Evolutionary conservation across 1,284 basidiomycete species (phyloP).

Genomic region (Puccinia polysora): DNA sequence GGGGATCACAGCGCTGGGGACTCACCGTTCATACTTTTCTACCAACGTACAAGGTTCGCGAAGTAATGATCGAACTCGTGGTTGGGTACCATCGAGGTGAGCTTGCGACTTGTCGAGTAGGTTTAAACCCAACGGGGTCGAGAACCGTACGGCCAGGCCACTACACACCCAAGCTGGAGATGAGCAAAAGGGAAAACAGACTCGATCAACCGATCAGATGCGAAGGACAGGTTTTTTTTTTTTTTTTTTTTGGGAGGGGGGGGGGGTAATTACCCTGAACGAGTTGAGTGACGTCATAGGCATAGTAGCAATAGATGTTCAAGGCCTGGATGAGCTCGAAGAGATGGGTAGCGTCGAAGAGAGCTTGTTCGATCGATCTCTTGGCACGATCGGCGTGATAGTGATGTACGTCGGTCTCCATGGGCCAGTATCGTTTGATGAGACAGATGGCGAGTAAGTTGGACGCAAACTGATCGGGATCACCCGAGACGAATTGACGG

Average conservation of each 20-base stretch:
- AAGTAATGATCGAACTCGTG: conserved; percentile 17
- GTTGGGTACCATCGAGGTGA: conserved; percentile 16
- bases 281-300: not conserved
- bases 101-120: conserved; percentile 18
- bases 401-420: conserved; percentile 1
- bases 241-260: no score
- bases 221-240: not conserved
- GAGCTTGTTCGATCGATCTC: conserved; percentile 12
- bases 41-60: not conserved
- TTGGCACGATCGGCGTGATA: conserved; percentile 35
- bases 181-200: not conserved
- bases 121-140: conserved; percentile 30
- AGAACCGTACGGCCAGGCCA: conserved; percentile 15
- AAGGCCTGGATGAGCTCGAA: conserved; percentile 28
- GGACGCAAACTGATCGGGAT: conserved; percentile 12
- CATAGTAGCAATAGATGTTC: conserved; percentile 15
- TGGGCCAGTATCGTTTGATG: conserved; percentile 35
- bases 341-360: conserved; percentile 2
- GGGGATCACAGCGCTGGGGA: not conserved
- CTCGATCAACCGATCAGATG: not conserved
- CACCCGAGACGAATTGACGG: not conserved
- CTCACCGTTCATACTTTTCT: conserved; percentile 35
- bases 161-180: conserved; percentile 26
- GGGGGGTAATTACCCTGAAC: conserved; percentile 30
- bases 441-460: conserved; percentile 3